phyloP scores from a whole-genome alignment of 495 filamentous ascomycete species.

The Glarea lozoyensis region DNA sequence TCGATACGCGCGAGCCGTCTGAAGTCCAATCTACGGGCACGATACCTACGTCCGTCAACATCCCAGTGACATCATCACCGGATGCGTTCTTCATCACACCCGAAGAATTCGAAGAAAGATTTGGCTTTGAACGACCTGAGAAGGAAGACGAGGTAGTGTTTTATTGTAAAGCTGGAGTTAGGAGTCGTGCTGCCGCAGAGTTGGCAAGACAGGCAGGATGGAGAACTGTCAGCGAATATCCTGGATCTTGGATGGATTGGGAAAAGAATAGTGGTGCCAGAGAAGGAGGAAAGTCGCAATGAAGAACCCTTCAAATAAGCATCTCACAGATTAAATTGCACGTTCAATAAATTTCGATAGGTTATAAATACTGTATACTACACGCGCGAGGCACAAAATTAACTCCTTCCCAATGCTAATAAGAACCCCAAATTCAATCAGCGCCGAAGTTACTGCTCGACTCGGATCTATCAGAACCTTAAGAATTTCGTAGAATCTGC shows the following conservation, averaged over 20 bases:
- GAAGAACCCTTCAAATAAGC: neutral
- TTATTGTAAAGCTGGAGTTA: constrained; percentile 87
- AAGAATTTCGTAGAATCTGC: constrained; percentile 4
- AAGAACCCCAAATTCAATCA: no score
- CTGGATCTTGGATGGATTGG: constrained; percentile 91
- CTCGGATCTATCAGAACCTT: constrained; percentile 8
- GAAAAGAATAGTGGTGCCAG: constrained; percentile 48
- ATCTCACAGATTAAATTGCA: no score
- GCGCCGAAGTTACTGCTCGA: no score
- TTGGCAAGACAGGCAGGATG: constrained; percentile 73
- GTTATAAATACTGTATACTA: neutral
- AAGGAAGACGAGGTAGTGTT: constrained; percentile 59
- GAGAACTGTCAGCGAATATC: constrained; percentile 66
- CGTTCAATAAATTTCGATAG: no score
- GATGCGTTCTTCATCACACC: constrained; percentile 65
- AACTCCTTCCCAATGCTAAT: no score
- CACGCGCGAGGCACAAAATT: neutral
- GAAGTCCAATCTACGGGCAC: constrained; percentile 61
- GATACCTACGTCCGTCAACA: constrained; percentile 71
- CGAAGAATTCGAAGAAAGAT: constrained; percentile 71
- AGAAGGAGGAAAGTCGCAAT: constrained; percentile 8
- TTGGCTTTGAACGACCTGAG: constrained; percentile 56
- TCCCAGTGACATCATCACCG: constrained; percentile 68
- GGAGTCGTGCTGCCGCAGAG: constrained; percentile 70
- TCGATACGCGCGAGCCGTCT: constrained; percentile 73